These are phyloP conservation scores for Meyerozyma carpophila DNA, from an alignment of 1,139 yeast genomes.

Conservation along the genomic window DNA sequence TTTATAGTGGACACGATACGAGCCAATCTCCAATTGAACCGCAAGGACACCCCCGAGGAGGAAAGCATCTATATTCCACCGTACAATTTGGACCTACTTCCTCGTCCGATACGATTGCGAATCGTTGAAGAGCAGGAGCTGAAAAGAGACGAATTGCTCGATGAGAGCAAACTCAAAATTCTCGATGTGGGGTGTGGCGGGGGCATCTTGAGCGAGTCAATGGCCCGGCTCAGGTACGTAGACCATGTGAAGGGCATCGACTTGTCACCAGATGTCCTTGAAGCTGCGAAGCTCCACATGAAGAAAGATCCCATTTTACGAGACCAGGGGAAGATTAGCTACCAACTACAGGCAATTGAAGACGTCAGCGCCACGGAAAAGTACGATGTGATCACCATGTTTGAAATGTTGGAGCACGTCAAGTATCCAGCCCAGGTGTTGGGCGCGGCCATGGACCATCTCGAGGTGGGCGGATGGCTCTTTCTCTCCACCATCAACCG, in stretches of 20 bases:
- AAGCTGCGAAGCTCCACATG: constrained; percentile 72
- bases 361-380: constrained; percentile 39
- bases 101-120: constrained; percentile 42
- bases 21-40: constrained; percentile 40
- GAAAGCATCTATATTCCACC: constrained; percentile 73
- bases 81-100: constrained; percentile 62
- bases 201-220: constrained; percentile 81
- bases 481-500: constrained; percentile 90
- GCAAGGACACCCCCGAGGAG: constrained; percentile 27
- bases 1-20: constrained; percentile 64
- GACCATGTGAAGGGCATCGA: constrained; percentile 74
- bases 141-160: constrained; percentile 36
- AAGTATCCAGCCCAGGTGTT: constrained; percentile 75
- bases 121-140: constrained; percentile 46
- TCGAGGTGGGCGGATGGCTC: constrained; percentile 78
- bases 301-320: constrained; percentile 55
- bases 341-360: constrained; percentile 59
- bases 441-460: constrained; percentile 56
- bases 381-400: constrained; percentile 80
- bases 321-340: constrained; percentile 42
- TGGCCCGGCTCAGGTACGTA: constrained; percentile 71
- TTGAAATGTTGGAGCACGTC: constrained; percentile 94
- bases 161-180: constrained; percentile 38
- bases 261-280: constrained; percentile 73
- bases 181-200: constrained; percentile 98